Base-by-base conservation (phyloP, 2,329 filamentous ascomycete species). In the Penicillium sp. region DNA sequence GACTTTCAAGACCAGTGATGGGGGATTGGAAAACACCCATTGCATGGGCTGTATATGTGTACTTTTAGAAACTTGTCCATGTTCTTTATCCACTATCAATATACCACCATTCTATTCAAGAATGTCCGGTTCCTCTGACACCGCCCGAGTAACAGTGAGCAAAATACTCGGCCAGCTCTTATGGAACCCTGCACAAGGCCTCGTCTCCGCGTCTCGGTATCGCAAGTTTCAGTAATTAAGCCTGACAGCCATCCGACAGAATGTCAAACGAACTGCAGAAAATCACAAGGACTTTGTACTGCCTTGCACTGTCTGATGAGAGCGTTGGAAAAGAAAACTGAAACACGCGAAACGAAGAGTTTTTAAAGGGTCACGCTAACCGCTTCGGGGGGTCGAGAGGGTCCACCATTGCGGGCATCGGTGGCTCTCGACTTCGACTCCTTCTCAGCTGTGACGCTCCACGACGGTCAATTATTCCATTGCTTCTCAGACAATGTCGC, bases 301-400 rank as follows among this genome's bases (percentile, higher is more conserved):
- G 81, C 74, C 74, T 77, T 83, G 84, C 79, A 89, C 85, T 90
- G 85, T 90, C 85, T 89, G 65, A 73, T 76, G 80, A 82, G 75
- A 76, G 83, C 82, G 81, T 83, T 78, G 71, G 55, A 61, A 67
- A 62, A 52, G 50, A 57, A 52, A 50, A 57, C n/a, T n/a, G 25
- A 4, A 11, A 42, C 50, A 48, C 17, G 34, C 32, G 20, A 17
- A 27, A 41, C 40, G 46, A 50, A 42, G 32, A 47, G 45, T 50
- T 54, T 51, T 53, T 54, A 28, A 39, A 42, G 20, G 36, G 35
- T 15, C 33, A 41, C 48, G 48, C 62, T 65, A 66, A 46, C 22
- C 60, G 34, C 2, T 12, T 51, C 54, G 32, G 12, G 45, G n/a
- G n/a, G n/a, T n/a, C 52, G 16, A 13, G 42, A 32, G 46, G 30